Conservation (phyloP, 2,329 filamentous ascomycete genomes). For the Claviceps pazoutovae region DNA sequence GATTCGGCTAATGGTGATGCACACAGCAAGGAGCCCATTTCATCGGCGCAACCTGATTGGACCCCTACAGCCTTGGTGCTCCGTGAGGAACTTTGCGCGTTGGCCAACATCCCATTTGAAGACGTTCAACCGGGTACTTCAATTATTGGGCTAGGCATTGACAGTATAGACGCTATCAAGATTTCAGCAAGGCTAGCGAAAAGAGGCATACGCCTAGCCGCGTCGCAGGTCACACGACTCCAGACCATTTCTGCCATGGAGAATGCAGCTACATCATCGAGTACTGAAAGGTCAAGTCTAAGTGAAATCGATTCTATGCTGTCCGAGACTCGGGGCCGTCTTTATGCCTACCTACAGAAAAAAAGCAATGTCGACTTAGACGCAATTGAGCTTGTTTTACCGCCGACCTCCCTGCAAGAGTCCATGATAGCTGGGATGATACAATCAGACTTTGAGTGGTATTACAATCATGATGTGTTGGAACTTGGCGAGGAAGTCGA, state of each 20-base stretch:
- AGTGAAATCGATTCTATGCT: background rate
- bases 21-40: background rate
- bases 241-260: conserved; percentile 44
- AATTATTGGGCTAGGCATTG: conserved; percentile 71
- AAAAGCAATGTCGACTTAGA: conserved; percentile 21
- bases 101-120: conserved; percentile 40
- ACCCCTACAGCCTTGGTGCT: conserved; percentile 33
- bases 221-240: conserved; percentile 64
- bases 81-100: conserved; percentile 44
- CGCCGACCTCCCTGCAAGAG: conserved; percentile 74
- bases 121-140: conserved; percentile 45
- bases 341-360: conserved; percentile 24
- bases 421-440: conserved; percentile 75
- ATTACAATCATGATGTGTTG: conserved; percentile 76
- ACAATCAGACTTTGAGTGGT: conserved; percentile 56
- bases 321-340: conserved; percentile 8
- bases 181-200: conserved; percentile 58
- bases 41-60: background rate
- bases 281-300: conserved; percentile 1
- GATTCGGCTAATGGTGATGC: background rate
- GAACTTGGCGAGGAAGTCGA: conserved; percentile 43
- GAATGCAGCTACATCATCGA: conserved; percentile 26
- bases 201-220: conserved; percentile 43
- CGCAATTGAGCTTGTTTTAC: conserved; percentile 46
- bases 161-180: conserved; percentile 87